These are phyloP conservation scores for Phytophthora rubi DNA, from an alignment of 352 stramenopile genomes.

Conservation along the genomic window DNA sequence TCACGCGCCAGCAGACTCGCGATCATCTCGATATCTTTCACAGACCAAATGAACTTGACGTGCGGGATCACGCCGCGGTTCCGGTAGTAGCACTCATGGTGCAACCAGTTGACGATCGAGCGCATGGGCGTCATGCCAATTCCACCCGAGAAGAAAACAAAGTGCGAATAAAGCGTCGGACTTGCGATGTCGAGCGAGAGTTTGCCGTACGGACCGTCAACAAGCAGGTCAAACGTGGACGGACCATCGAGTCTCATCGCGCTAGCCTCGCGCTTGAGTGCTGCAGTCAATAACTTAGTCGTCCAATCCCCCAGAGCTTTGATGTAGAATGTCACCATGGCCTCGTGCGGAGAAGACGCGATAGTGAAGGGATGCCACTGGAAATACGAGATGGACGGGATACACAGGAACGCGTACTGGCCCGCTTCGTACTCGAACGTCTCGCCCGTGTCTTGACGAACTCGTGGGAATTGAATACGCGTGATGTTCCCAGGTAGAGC, in stretches of 20 bases:
- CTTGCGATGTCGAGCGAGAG: conserved; percentile 50
- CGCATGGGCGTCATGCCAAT: conserved; percentile 66
- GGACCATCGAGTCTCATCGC: conserved; percentile 33
- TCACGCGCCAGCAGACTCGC: conserved; percentile 38
- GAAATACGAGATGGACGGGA: conserved; percentile 65
- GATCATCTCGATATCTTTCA: conserved; percentile 53
- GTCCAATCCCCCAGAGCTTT: conserved; percentile 72
- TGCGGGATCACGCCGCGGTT: conserved; percentile 43
- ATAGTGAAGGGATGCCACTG: conserved; percentile 93
- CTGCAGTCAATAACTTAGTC: conserved; percentile 47
- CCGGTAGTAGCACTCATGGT: conserved; percentile 37
- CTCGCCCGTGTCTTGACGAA: conserved; percentile 44
- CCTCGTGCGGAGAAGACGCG: conserved; percentile 72
- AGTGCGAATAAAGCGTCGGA: conserved; percentile 51
- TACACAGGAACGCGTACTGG: conserved; percentile 84
- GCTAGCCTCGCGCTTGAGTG: conserved; percentile 44
- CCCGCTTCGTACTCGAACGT: conserved; percentile 52
- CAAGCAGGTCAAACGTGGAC: conserved; percentile 41
- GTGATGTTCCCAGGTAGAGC: conserved; percentile 47
- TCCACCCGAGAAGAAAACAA: conserved; percentile 53
- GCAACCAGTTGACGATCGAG: conserved; percentile 51
- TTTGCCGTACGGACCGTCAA: conserved; percentile 62
- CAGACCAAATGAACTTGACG: conserved; percentile 61
- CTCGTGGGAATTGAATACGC: conserved; percentile 53
- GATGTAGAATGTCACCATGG: conserved; percentile 75